Evolutionary conservation across 2,329 filamentous ascomycete species (phyloP).

Genomic region (Colletotrichum orbiculare): DNA sequence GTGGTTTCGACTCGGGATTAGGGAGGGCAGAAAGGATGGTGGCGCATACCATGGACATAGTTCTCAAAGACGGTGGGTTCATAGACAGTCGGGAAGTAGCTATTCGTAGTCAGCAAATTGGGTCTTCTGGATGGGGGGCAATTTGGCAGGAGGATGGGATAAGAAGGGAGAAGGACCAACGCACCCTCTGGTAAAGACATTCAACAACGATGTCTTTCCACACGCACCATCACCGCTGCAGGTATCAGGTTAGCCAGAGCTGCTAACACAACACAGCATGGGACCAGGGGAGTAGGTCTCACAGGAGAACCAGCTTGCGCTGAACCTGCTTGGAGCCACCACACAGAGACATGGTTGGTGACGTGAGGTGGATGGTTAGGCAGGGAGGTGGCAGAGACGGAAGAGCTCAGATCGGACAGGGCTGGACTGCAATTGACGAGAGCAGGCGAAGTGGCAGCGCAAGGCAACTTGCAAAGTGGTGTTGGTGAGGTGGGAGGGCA

Average conservation of each 20-base stretch:
- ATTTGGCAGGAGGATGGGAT: not conserved
- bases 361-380: conserved; percentile 1
- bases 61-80: conserved; percentile 99
- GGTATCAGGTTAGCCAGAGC: conserved; percentile 29
- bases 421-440: conserved; percentile 1
- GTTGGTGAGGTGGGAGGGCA: not conserved
- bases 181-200: conserved; percentile 98
- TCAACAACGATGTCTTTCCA: conserved; percentile 95
- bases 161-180: conserved; percentile 44
- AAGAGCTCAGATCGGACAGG: not conserved
- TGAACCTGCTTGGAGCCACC: conserved; percentile 86
- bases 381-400: not conserved
- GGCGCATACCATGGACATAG: conserved; percentile 87
- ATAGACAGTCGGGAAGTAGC: conserved; percentile 98
- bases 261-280: conserved; percentile 8
- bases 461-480: not conserved
- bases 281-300: conserved; percentile 52
- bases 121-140: too few relatives aligned
- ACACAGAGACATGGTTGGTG: conserved; percentile 54
- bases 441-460: not conserved
- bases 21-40: not conserved
- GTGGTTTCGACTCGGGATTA: too few relatives aligned
- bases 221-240: conserved; percentile 91
- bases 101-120: conserved; percentile 47
- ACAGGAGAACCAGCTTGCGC: conserved; percentile 96